A percentile compares a stretch with the other conserved stretches of the same genome.
Evolutionary conservation across 2,329 filamentous ascomycete genomes (phyloP).

Genomic region (Phialophora expanda): DNA sequence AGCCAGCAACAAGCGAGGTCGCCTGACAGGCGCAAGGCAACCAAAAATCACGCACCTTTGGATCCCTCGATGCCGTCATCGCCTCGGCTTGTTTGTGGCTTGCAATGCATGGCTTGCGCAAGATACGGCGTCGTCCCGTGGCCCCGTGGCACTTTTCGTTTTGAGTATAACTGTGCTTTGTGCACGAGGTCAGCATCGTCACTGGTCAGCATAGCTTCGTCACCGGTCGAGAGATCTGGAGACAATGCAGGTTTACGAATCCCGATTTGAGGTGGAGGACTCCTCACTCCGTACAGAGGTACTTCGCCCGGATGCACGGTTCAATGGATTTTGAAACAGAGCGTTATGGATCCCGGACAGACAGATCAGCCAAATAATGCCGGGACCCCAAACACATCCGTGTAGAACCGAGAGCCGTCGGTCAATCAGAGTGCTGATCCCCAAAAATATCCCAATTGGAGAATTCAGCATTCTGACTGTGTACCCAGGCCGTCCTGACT

Average conservation of each 20-base stretch:
- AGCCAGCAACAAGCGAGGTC: slow-evolving; percentile 18
- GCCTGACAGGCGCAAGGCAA: slow-evolving; percentile 18
- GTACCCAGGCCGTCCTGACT: slow-evolving; percentile 4
- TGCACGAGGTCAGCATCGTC: slow-evolving; percentile 17
- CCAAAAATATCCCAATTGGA: slow-evolving; percentile 9
- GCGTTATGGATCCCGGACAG: neutral
- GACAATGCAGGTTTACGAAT: slow-evolving; percentile 1
- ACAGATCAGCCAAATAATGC: neutral
- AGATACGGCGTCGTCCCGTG: slow-evolving; percentile 27
- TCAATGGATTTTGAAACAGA: neutral
- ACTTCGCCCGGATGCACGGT: neutral
- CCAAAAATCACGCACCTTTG: slow-evolving; percentile 31
- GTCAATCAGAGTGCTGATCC: slow-evolving; percentile 21
- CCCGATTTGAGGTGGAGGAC: neutral
- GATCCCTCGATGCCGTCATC: slow-evolving; percentile 32
- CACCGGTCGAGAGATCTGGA: slow-evolving; percentile 16
- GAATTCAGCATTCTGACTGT: slow-evolving; percentile 7
- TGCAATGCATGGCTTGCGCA: slow-evolving; percentile 19
- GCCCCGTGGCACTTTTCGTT: slow-evolving; percentile 6
- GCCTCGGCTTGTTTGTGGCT: slow-evolving; percentile 7
- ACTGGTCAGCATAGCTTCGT: slow-evolving; percentile 17
- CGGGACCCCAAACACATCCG: slow-evolving; percentile 7
- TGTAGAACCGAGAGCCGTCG: slow-evolving; percentile 18
- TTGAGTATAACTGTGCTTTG: neutral
- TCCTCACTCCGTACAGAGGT: neutral